Percentiles rank a stretch among this genome's conserved stretches.
These are phyloP conservation scores for Cornus kousa DNA, from an alignment of 148 eudicot genomes.

Conservation along the genomic window DNA sequence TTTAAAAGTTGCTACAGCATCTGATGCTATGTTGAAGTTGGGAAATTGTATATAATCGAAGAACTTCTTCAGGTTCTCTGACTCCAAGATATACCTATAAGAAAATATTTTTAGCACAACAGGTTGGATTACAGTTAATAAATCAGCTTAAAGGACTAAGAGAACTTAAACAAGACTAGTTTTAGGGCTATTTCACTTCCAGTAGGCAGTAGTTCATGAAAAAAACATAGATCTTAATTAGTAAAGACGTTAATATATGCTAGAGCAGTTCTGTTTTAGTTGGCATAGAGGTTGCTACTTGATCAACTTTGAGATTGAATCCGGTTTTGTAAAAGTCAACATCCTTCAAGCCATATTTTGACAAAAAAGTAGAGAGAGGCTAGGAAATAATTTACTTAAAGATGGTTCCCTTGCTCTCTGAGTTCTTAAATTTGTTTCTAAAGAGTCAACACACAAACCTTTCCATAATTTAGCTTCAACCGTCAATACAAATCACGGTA, in stretches of 20 bases:
- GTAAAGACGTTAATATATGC: background rate
- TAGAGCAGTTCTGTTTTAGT: background rate
- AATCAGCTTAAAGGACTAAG: background rate
- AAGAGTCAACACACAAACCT: background rate
- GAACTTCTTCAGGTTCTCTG: constrained; percentile 54
- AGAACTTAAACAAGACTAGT: background rate
- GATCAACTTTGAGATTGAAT: background rate
- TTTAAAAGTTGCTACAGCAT: constrained; percentile 72
- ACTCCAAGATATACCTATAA: constrained; percentile 53
- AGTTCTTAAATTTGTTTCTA: background rate
- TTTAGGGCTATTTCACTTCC: background rate
- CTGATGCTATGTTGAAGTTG: constrained; percentile 71
- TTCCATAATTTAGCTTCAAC: background rate
- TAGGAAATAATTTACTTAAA: background rate
- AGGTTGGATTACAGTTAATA: background rate
- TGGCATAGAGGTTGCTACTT: background rate
- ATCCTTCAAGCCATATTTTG: background rate
- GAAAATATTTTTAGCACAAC: background rate
- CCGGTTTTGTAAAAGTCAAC: background rate
- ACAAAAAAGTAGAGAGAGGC: background rate
- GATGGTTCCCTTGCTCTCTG: background rate
- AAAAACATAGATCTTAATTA: background rate
- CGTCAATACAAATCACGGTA: too few relatives aligned
- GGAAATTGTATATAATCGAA: constrained; percentile 65
- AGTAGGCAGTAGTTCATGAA: background rate